phyloP scores from a whole-genome alignment of 306 rosid species.

The Heteromeles arbutifolia region DNA sequence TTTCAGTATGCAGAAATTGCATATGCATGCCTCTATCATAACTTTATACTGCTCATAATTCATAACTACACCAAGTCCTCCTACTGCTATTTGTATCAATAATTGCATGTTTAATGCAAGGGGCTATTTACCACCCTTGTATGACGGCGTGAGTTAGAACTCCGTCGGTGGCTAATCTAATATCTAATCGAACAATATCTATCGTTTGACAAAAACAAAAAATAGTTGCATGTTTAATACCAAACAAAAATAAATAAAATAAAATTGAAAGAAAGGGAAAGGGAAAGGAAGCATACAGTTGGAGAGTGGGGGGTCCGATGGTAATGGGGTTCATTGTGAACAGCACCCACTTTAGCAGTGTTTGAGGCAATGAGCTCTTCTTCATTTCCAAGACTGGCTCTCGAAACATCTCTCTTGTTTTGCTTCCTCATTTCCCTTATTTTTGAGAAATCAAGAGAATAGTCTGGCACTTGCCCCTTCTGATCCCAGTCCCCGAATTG shows the following conservation, averaged over 20 bases:
- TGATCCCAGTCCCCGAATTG: constrained; percentile 99
- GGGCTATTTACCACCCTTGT: too few species aligned
- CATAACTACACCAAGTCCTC: constrained; percentile 11
- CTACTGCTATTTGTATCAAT: neutral
- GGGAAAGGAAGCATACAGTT: constrained; percentile 60
- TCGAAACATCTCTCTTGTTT: constrained; percentile 74
- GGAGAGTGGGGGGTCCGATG: constrained; percentile 63
- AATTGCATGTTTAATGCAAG: neutral
- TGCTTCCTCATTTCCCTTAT: constrained; percentile 92
- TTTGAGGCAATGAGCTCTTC: constrained; percentile 65
- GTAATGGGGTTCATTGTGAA: constrained; percentile 43
- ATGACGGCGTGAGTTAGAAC: too few species aligned
- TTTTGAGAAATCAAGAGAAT: constrained; percentile 92
- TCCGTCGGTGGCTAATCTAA: rapidly evolving
- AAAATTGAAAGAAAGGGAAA: neutral
- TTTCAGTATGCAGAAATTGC: neutral
- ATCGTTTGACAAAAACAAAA: too few species aligned
- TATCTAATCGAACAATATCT: too few species aligned
- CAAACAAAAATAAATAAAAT: neutral
- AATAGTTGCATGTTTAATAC: neutral
- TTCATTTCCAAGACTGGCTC: constrained; percentile 95
- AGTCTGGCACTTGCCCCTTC: constrained; percentile 80
- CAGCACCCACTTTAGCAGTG: constrained; percentile 28
- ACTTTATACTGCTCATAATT: neutral
- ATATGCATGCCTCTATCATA: constrained; percentile 14